Percentiles rank a stretch among this genome's conserved stretches.
phyloP scores from a whole-genome alignment of 2,329 filamentous ascomycete genomes.

The Venturia oleaginea region DNA sequence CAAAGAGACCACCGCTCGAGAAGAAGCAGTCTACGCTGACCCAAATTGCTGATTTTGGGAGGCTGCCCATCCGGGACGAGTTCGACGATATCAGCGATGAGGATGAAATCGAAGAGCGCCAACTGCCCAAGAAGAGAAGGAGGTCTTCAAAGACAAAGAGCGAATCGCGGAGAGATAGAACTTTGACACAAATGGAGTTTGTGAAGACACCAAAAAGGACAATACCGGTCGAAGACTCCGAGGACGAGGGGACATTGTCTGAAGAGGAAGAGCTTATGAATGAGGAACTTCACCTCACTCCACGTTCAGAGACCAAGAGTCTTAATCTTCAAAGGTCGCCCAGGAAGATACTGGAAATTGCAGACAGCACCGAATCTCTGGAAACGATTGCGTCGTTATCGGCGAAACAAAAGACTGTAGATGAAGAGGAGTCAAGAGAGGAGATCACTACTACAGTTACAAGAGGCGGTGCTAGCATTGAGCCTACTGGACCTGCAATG shows the following conservation, averaged over 20 bases:
- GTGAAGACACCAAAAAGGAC: neutral
- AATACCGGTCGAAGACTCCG: neutral
- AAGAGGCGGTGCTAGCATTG: too few relatives aligned
- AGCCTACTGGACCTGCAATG: neutral
- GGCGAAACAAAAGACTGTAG: neutral
- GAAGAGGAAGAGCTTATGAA: neutral
- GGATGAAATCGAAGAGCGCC: neutral
- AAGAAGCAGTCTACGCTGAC: constrained; percentile 1
- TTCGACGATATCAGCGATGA: neutral
- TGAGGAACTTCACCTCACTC: neutral
- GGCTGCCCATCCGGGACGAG: neutral
- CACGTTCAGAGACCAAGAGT: neutral
- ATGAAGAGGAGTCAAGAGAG: neutral
- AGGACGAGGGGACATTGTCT: neutral
- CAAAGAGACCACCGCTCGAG: neutral
- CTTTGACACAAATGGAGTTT: constrained; percentile 11
- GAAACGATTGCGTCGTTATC: neutral
- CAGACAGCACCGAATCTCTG: neutral
- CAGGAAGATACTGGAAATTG: neutral
- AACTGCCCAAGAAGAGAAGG: neutral
- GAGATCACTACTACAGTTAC: neutral
- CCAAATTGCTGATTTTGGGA: constrained; percentile 4
- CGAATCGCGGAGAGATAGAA: neutral
- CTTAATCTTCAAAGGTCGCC: neutral
- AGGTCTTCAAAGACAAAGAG: neutral